phyloP scores from a whole-genome alignment of 73 alveolate genomes.

The Paramecium biaurelia region DNA sequence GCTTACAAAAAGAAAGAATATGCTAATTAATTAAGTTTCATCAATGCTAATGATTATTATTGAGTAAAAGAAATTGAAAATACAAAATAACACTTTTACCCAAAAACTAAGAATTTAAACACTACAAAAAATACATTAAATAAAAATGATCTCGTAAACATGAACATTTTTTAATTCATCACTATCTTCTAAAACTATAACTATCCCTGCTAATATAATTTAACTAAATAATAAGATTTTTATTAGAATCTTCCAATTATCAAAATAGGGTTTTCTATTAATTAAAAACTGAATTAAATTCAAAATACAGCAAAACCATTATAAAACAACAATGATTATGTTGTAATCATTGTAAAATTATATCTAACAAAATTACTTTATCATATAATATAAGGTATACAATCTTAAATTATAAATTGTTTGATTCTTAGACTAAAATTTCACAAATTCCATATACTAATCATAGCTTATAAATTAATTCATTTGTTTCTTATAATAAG shows the following conservation, averaged over 20 bases:
- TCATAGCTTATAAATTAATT: neutral
- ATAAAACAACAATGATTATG: neutral
- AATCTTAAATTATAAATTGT: neutral
- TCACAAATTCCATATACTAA: neutral
- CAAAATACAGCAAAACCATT: neutral
- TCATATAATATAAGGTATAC: neutral
- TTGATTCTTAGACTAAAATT: neutral
- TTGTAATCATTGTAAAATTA: neutral
- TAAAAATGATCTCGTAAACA: neutral
- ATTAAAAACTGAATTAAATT: neutral
- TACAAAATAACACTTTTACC: conserved; percentile 1
- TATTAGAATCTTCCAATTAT: neutral
- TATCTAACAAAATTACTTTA: conserved; percentile 3
- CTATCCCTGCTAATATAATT: neutral
- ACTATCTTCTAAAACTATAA: neutral
- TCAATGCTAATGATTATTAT: neutral
- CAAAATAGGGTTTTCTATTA: neutral
- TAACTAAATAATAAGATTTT: neutral
- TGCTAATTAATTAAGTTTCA: neutral
- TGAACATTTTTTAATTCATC: neutral
- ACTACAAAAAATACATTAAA: neutral
- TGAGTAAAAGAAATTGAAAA: neutral
- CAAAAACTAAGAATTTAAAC: neutral
- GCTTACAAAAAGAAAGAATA: neutral
- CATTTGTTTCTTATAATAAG: neutral